Conservation (phyloP, 805 yeast genomes). For the Wickerhamiella sergipiensis region DNA sequence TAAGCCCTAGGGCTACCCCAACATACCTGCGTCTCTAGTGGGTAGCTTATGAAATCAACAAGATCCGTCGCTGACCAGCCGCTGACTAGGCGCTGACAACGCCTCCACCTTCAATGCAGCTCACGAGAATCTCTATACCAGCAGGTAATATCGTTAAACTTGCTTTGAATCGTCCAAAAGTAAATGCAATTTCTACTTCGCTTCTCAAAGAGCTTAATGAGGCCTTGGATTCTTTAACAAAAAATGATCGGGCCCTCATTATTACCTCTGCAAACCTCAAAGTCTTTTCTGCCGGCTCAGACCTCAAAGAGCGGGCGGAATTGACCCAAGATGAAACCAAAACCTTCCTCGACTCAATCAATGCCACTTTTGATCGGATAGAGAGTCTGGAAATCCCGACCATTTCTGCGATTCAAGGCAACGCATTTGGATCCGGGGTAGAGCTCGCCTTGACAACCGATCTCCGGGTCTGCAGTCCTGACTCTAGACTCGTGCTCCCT, state of each 20-base stretch:
- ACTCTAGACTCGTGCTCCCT: constrained; percentile 18
- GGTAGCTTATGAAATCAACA: too few relatives aligned
- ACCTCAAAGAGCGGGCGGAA: constrained; percentile 28
- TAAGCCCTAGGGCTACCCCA: constrained; percentile 13
- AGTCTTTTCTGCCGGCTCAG: constrained; percentile 30
- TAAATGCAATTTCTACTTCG: constrained; percentile 21
- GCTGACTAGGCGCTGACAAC: too few relatives aligned
- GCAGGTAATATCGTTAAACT: neutral
- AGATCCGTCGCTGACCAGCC: too few relatives aligned
- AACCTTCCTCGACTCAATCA: constrained; percentile 19
- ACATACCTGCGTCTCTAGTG: too few relatives aligned
- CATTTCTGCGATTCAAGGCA: constrained; percentile 32
- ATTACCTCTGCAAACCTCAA: constrained; percentile 16
- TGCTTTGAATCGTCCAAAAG: neutral
- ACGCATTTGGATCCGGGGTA: constrained; percentile 34
- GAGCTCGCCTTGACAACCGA: constrained; percentile 32
- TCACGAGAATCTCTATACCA: neutral
- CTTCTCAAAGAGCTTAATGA: constrained; percentile 19
- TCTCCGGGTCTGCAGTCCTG: constrained; percentile 22
- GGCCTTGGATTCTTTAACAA: constrained; percentile 15
- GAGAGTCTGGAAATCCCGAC: constrained; percentile 26
- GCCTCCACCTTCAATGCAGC: neutral
- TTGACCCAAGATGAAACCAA: constrained; percentile 20
- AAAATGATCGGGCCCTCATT: constrained; percentile 18
- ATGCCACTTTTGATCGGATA: constrained; percentile 22